Evolutionary conservation across 768 basidiomycete genomes (phyloP).

Genomic region (Lenzites betulinus): DNA sequence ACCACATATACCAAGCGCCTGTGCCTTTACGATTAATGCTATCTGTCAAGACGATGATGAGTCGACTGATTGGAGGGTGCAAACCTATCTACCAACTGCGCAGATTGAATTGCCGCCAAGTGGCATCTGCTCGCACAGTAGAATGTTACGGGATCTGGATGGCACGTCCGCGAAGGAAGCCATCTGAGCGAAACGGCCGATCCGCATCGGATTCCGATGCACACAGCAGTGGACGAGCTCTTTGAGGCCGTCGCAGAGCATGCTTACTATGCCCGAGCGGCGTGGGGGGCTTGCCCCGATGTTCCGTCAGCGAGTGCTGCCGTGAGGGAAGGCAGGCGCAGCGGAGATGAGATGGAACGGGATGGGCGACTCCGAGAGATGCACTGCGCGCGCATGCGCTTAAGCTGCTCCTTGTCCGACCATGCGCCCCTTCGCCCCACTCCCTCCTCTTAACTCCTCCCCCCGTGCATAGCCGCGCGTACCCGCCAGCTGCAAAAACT

Average conservation of each 20-base stretch:
- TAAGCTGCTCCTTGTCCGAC: neutral
- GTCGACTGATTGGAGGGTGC: neutral
- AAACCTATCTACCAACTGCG: neutral
- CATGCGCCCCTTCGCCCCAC: neutral
- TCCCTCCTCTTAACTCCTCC: neutral
- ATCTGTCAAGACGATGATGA: neutral
- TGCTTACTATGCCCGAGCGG: too few species aligned
- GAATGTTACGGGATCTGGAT: neutral
- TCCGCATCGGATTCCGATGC: too few species aligned
- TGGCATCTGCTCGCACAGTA: neutral
- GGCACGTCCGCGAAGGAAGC: neutral
- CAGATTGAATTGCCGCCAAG: too few species aligned
- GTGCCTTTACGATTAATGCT: too few species aligned
- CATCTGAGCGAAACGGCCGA: too few species aligned
- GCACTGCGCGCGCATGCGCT: slow-evolving; percentile 1
- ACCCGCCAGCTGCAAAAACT: neutral
- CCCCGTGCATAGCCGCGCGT: neutral
- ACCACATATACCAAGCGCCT: too few species aligned
- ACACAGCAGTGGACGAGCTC: too few species aligned
- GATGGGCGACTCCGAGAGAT: neutral
- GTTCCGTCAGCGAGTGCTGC: too few species aligned
- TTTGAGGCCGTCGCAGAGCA: too few species aligned
- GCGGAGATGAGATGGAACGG: neutral
- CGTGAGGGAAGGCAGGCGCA: too few species aligned
- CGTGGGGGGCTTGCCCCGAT: too few species aligned